phyloP scores from a whole-genome alignment of 345 rosid genomes.

The Erysimum cheiranthoides region DNA sequence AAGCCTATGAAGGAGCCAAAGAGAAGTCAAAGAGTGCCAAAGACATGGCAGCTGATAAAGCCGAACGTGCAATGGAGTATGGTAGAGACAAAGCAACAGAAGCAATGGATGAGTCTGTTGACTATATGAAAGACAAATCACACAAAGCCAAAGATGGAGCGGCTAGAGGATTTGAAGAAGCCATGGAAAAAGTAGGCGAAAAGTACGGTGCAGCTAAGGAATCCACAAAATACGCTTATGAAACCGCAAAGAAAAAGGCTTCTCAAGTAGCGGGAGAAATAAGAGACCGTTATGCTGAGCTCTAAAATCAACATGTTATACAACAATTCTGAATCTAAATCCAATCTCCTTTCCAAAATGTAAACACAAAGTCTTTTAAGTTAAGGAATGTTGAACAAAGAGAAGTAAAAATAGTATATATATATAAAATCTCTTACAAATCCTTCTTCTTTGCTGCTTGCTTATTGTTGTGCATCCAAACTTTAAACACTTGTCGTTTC shows the following conservation, averaged over 20 bases:
- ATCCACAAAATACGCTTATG: slow-evolving; percentile 43
- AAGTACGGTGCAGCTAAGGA: slow-evolving; percentile 33
- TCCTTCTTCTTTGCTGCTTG: slow-evolving; percentile 45
- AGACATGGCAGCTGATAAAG: slow-evolving; percentile 41
- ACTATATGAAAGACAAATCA: slow-evolving; percentile 41
- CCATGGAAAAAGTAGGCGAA: slow-evolving; percentile 37
- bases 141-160: slow-evolving; percentile 35
- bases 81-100: slow-evolving; percentile 44
- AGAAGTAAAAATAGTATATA: slow-evolving; percentile 14
- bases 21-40: slow-evolving; percentile 33
- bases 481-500: slow-evolving; percentile 67
- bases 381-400: not conserved
- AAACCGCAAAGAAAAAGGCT: slow-evolving; percentile 58
- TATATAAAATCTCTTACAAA: slow-evolving; percentile 26
- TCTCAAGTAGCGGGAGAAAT: slow-evolving; percentile 53
- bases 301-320: slow-evolving; percentile 7
- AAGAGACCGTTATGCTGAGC: slow-evolving; percentile 48
- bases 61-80: slow-evolving; percentile 28
- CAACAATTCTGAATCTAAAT: slow-evolving; percentile 4
- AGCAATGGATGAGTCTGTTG: slow-evolving; percentile 37
- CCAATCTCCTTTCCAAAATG: not conserved
- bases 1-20: slow-evolving; percentile 39
- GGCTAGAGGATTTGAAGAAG: slow-evolving; percentile 23
- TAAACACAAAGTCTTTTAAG: slow-evolving; percentile 5
- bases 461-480: slow-evolving; percentile 89